These are phyloP conservation scores for Aspergillus biplanus DNA, from an alignment of 495 filamentous ascomycete species.

Conservation along the genomic window DNA sequence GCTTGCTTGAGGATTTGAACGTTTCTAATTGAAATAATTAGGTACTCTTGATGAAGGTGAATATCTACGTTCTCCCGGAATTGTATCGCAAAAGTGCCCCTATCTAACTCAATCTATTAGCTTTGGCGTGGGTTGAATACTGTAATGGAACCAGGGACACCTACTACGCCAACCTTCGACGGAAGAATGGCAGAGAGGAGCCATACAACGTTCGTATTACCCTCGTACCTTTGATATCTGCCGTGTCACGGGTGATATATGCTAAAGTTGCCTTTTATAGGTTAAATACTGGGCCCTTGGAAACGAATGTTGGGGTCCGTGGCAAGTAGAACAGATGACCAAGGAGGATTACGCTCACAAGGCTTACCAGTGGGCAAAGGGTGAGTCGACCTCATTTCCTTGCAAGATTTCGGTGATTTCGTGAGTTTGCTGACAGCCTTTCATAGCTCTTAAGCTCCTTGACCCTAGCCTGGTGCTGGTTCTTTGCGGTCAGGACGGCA, in stretches of 20 bases:
- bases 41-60: constrained; percentile 73
- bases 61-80: not conserved
- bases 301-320: constrained; percentile 79
- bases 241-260: not conserved
- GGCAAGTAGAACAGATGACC: constrained; percentile 78
- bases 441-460: constrained; percentile 67
- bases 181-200: constrained; percentile 70
- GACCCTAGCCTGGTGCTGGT: constrained; percentile 68
- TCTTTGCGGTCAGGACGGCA: constrained; percentile 72
- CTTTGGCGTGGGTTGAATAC: constrained; percentile 79
- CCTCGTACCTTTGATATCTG: not conserved
- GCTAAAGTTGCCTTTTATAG: constrained; percentile 28
- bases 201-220: constrained; percentile 64
- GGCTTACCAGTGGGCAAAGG: constrained; percentile 79
- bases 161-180: constrained; percentile 75
- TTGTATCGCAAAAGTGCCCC: not conserved
- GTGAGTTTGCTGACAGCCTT: constrained; percentile 2
- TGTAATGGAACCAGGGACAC: constrained; percentile 75
- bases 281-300: constrained; percentile 71
- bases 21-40: constrained; percentile 14
- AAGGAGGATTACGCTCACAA: constrained; percentile 76
- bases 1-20: not conserved
- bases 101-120: constrained; percentile 28
- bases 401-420: not conserved
- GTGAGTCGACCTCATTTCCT: constrained; percentile 20